Evolutionary conservation across 106 monocot species (phyloP), one percentile per base, ranked within the genome.

Genomic region (Triglochin maritima): DNA sequence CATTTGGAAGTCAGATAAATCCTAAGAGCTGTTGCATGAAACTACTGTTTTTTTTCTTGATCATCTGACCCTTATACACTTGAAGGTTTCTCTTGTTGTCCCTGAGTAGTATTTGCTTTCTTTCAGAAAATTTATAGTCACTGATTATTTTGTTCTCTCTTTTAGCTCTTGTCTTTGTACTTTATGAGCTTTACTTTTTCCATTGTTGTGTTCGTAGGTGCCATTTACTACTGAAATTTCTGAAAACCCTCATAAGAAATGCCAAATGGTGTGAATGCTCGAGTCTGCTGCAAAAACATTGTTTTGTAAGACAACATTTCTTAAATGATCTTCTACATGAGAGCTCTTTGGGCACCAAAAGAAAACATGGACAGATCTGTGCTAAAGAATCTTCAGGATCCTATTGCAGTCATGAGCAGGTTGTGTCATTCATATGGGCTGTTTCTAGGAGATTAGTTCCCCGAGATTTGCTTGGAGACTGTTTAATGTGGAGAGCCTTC

Each of bases 351-450:
- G 52, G 52, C 52, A 11, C 52, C 2, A 52, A 29, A 29, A 29
- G 29, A 52, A 52, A 52, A 52, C 52, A 52, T 52, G 11, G 29
- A 29, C 0, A 29, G 29, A 29, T 29, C 29, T 29, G 1, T 29
- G 29, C 29, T 1, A 29, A 7, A 13, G 3, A 60, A 15, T 60
- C 43, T 16, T n/a, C 43, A 2, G 50, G 16, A 52, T 67, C 17
- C 5, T 75, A 67, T 29, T 83, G 69, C 70, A 71, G 61, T 43
- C 80, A 85, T 15, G 60, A 85, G 0, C 73, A 90, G 66, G 83
- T 96, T 16, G 80, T 82, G 47, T 87, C 90, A n/a, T 96, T 87
- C 74, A 55, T 96, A 56, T 96, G 87, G 81, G 85, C 95, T 68
- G 80, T 80, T 49, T 69, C 64, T 72, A 81, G 85, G 81, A 85